These are phyloP conservation scores for Mycena sp. DNA, from an alignment of 1,284 basidiomycete species.

Conservation along the genomic window DNA sequence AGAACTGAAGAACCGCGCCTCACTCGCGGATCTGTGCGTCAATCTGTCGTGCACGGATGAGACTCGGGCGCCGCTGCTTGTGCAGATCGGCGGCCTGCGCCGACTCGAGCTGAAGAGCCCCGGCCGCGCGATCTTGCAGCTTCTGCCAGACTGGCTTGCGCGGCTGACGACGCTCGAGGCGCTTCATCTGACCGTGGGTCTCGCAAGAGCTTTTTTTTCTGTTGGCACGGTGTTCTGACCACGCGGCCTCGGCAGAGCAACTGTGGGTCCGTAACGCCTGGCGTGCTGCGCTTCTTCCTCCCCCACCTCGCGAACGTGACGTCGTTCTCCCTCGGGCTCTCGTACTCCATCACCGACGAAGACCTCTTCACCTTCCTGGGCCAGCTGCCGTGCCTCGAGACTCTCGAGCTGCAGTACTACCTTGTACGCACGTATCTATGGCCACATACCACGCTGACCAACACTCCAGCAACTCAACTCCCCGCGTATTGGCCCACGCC, in stretches of 20 bases:
- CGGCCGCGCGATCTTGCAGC: slow-evolving; percentile 52
- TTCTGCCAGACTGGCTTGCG: slow-evolving; percentile 56
- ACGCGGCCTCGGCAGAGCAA: slow-evolving; percentile 48
- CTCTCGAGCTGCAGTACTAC: slow-evolving; percentile 57
- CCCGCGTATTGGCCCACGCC: slow-evolving; percentile 40
- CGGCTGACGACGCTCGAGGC: slow-evolving; percentile 46
- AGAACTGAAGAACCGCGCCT: slow-evolving; percentile 33
- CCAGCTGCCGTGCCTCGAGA: slow-evolving; percentile 47
- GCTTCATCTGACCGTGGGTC: slow-evolving; percentile 52
- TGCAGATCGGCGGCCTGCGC: slow-evolving; percentile 43
- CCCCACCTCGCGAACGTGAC: slow-evolving; percentile 46
- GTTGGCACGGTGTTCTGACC: background rate
- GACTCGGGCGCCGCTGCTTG: slow-evolving; percentile 43
- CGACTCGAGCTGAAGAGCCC: slow-evolving; percentile 53
- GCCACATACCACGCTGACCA: background rate
- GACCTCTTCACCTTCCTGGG: slow-evolving; percentile 58
- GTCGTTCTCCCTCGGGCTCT: slow-evolving; percentile 57
- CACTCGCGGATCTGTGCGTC: slow-evolving; percentile 48
- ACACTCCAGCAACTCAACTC: slow-evolving; percentile 53
- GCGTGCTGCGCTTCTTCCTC: slow-evolving; percentile 54
- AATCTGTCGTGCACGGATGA: slow-evolving; percentile 53
- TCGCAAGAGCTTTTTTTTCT: background rate
- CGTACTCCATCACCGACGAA: slow-evolving; percentile 61
- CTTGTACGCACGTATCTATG: slow-evolving; percentile 44
- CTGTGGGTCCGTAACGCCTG: slow-evolving; percentile 68